phyloP scores from a whole-genome alignment of 139 green algal genomes.

The Limnomonas spitsbergensis region DNA sequence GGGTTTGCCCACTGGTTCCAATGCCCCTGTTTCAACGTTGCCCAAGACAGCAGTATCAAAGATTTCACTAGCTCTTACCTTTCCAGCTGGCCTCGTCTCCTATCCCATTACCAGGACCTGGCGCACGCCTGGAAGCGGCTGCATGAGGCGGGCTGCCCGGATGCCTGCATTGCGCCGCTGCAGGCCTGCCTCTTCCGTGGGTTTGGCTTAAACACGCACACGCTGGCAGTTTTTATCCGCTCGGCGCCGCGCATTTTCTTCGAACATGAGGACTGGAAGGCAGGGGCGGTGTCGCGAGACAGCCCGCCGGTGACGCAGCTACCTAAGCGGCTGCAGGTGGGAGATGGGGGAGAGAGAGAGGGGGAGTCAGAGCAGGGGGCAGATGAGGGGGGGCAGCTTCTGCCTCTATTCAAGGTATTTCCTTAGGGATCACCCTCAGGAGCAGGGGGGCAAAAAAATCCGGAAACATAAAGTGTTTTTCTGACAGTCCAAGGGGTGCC shows the following conservation, averaged over 20 bases:
- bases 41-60: no score
- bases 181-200: background rate
- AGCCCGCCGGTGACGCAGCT: background rate
- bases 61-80: no score
- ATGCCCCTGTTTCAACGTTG: no score
- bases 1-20: no score
- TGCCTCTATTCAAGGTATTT: background rate
- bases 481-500: background rate
- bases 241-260: background rate
- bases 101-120: background rate
- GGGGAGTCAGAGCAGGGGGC: no score
- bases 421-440: no score
- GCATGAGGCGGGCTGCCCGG: slow-evolving; percentile 6
- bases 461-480: no score
- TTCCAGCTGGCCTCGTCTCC: background rate
- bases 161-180: background rate
- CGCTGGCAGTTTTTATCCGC: background rate
- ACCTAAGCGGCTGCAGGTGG: background rate
- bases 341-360: no score
- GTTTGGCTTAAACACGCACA: background rate
- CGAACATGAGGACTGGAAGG: background rate
- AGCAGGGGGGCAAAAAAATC: no score
- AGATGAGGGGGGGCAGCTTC: background rate
- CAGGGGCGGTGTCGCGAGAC: background rate
- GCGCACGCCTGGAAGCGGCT: background rate